phyloP scores from a whole-genome alignment of 306 rosid species.

The Cucumis hystrix region DNA sequence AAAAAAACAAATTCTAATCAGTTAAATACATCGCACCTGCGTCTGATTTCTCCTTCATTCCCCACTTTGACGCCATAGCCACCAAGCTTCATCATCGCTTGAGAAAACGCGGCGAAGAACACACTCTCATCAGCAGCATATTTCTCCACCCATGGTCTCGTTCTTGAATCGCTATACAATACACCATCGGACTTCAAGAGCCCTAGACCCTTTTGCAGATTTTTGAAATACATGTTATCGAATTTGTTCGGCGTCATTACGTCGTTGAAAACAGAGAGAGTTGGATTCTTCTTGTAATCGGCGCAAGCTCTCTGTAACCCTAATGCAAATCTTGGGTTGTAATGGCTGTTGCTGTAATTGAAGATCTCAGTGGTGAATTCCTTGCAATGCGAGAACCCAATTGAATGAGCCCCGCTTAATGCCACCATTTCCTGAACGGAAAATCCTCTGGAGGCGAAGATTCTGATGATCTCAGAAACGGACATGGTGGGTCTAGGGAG shows the following conservation, averaged over 20 bases:
- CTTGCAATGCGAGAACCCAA: conserved; percentile 66
- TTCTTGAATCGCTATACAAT: neutral
- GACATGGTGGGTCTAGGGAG: conserved; percentile 3
- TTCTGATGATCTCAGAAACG: neutral
- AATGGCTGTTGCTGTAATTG: conserved; percentile 36
- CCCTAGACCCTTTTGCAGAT: neutral
- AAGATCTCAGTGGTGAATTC: conserved; percentile 33
- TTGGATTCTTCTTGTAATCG: conserved; percentile 36
- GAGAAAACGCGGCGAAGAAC: neutral
- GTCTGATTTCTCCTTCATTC: conserved; percentile 1
- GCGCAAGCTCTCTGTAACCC: conserved; percentile 49
- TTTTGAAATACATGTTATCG: neutral
- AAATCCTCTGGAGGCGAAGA: conserved; percentile 29
- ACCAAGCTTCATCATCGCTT: neutral
- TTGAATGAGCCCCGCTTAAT: conserved; percentile 69
- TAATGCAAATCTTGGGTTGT: conserved; percentile 46
- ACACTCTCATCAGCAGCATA: neutral
- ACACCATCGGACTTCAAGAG: conserved; percentile 1
- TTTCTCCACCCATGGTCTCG: neutral
- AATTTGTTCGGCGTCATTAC: conserved; percentile 25
- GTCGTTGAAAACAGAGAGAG: conserved; percentile 65
- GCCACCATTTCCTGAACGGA: conserved; percentile 67
- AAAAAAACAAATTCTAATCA: neutral
- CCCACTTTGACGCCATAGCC: conserved; percentile 1
- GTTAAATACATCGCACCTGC: neutral